Evolutionary conservation across 495 filamentous ascomycete genomes (phyloP), one percentile per base, ranked within the genome.

Genomic region (Neurospora discreta): DNA sequence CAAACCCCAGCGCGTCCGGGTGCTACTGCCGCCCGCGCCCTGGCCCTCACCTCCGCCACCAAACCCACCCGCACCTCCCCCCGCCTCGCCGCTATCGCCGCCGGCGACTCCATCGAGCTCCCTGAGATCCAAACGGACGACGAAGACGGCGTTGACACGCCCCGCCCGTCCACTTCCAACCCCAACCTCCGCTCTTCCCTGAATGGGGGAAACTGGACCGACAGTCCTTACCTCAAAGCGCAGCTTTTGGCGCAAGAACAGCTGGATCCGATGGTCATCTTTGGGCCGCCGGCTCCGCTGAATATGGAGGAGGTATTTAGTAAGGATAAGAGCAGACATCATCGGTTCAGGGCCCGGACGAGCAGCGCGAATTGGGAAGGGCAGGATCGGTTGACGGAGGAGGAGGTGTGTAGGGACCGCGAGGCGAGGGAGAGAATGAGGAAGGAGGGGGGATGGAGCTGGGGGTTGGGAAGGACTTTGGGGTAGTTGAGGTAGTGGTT

Each of bases 231-330:
- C 69, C 86, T 99, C 13, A 87, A 90, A 20, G 81, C 83, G 40
- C 82, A 91, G 58, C 84, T 98, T 9, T 81, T 87, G 44, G 79
- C 85, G 43, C 95, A 99, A 78, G 94, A 99, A 78, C 84, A 88
- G 20, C 85, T 92, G 71, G 93, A 98, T 78, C 92, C 93, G 2
- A 91, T 95, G 77, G 85, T 89, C 20, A 90, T 99, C 41, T 99
- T 99, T 77, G 95, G 95, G 1, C 91, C 92, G 3, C 91, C 95
- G 67, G 90, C 86, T 15, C 91, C 91, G 41, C 87, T 98, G 77
- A 90, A 92, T 73, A 92, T 99, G 87, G 95, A 99, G 77, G 94
- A 98, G 75, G 93, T 97, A 60, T 99, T 99, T 83, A 90, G 87
- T 77, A 87, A 89, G 72, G 92, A 90, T 78, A 92, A 92, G 78